Conservation (phyloP, 1,284 basidiomycete genomes). For the Ustilago trichophora region DNA sequence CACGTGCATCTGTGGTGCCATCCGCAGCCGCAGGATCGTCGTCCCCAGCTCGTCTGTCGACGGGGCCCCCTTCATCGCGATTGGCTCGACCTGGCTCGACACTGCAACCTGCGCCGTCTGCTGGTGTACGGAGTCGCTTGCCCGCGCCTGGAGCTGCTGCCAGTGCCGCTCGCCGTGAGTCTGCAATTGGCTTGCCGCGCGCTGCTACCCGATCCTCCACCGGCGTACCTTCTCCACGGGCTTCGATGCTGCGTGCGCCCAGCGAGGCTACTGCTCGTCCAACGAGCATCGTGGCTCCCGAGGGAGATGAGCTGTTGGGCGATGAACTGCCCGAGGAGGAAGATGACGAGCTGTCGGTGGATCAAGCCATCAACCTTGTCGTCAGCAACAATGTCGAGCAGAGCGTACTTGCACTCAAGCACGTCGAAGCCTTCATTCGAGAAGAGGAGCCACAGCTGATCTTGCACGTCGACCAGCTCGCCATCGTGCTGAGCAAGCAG, state of each 20-base stretch:
- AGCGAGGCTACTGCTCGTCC: conserved; percentile 6
- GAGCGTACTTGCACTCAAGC: conserved; percentile 93
- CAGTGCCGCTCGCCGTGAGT: conserved; percentile 31
- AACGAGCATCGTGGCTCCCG: conserved; percentile 1
- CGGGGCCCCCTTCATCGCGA: conserved; percentile 35
- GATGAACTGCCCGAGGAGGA: conserved; percentile 42
- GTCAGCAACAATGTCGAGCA: conserved; percentile 82
- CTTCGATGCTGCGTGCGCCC: conserved; percentile 20
- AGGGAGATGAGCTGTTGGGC: conserved; percentile 24
- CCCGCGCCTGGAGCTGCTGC: conserved; percentile 30
- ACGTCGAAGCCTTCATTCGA: conserved; percentile 67
- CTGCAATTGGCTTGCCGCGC: conserved; percentile 40
- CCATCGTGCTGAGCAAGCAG: conserved; percentile 55
- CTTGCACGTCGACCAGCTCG: conserved; percentile 71
- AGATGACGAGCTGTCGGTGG: conserved; percentile 45
- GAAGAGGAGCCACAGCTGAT: conserved; percentile 43
- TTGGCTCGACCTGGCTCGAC: conserved; percentile 34
- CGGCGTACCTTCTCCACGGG: conserved; percentile 19
- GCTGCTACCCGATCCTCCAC: conserved; percentile 9
- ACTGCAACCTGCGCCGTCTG: conserved; percentile 20
- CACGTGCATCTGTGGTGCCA: conserved; percentile 31
- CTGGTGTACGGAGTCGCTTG: conserved; percentile 28
- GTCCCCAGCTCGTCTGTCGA: conserved; percentile 20
- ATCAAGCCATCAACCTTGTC: conserved; percentile 69
- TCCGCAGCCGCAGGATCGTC: conserved; percentile 18